Percentiles rank a stretch among this genome's conserved stretches.
phyloP scores from a whole-genome alignment of 164 flowering plant genomes.

The Echeveria elegans region DNA sequence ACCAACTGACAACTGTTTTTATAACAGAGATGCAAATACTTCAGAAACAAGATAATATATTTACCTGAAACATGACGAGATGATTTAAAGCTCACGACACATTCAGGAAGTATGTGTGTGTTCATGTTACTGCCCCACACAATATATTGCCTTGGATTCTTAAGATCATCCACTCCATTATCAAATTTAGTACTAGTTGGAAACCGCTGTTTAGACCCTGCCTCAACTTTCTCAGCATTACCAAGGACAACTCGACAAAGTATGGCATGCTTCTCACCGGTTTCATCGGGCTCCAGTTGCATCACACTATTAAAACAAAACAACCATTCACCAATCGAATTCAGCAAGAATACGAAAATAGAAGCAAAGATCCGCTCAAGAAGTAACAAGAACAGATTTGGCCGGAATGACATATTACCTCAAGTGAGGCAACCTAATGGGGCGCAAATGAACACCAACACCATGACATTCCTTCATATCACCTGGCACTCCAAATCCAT shows the following conservation, averaged over 20 bases:
- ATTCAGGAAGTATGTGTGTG: constrained; percentile 46
- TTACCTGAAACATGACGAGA: constrained; percentile 22
- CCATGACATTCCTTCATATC: constrained; percentile 23
- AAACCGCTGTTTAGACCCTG: constrained; percentile 31
- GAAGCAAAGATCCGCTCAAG: neutral
- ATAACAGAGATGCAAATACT: neutral
- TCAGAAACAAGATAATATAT: neutral
- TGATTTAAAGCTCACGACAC: constrained; percentile 42
- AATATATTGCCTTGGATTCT: constrained; percentile 37
- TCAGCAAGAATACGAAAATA: neutral
- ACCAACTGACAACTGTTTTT: neutral
- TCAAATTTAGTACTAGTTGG: constrained; percentile 41
- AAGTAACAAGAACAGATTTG: neutral
- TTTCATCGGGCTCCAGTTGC: constrained; percentile 25
- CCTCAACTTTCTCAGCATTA: constrained; percentile 36
- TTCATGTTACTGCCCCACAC: constrained; percentile 48
- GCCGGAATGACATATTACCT: constrained; percentile 25
- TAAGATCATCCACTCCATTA: constrained; percentile 44
- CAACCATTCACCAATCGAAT: neutral
- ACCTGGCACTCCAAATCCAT: constrained; percentile 33
- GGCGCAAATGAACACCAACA: constrained; percentile 33
- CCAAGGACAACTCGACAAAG: constrained; percentile 58
- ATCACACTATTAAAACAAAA: constrained; percentile 25
- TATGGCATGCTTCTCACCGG: constrained; percentile 38
- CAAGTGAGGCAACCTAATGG: constrained; percentile 21